Evolutionary conservation across 768 basidiomycete species (phyloP).

Genomic region (Phylloporus arenicola): DNA sequence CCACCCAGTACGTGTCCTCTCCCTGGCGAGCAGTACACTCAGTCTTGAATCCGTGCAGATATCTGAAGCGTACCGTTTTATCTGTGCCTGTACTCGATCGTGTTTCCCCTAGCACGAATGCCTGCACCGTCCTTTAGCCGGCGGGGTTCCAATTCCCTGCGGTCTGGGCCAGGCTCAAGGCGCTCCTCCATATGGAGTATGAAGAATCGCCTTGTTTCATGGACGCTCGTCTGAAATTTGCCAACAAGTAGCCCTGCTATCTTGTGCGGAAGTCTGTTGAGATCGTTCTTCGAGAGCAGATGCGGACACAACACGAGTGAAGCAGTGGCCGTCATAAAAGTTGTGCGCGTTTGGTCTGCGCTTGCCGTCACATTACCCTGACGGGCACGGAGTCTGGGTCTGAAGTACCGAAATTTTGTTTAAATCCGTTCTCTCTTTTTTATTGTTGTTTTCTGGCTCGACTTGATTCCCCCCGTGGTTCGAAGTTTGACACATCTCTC

Average conservation of each 20-base stretch:
- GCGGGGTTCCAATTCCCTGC: slow-evolving; percentile 14
- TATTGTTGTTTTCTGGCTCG: slow-evolving; percentile 1
- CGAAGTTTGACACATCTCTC: neutral
- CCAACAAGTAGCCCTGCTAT: neutral
- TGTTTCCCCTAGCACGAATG: neutral
- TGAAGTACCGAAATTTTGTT: slow-evolving; percentile 14
- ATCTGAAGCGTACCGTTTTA: slow-evolving; percentile 3
- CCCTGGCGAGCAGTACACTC: neutral
- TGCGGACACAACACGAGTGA: neutral
- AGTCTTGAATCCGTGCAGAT: slow-evolving; percentile 1
- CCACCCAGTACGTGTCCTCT: neutral
- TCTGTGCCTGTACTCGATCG: neutral
- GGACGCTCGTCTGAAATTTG: slow-evolving; percentile 2
- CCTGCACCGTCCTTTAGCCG: neutral
- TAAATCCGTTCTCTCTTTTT: neutral
- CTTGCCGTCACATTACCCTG: slow-evolving; percentile 29
- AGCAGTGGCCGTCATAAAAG: slow-evolving; percentile 13
- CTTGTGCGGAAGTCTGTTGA: neutral
- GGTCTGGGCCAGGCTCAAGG: neutral
- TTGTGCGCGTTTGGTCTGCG: slow-evolving; percentile 22
- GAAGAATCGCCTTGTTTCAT: slow-evolving; percentile 4
- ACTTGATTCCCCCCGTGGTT: neutral
- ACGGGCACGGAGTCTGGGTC: slow-evolving; percentile 19
- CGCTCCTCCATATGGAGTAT: neutral
- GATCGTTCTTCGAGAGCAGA: slow-evolving; percentile 3